Evolutionary conservation across 768 basidiomycete genomes (phyloP), one percentile per base, ranked within the genome.

Genomic region (Xanthoconium stramineum): DNA sequence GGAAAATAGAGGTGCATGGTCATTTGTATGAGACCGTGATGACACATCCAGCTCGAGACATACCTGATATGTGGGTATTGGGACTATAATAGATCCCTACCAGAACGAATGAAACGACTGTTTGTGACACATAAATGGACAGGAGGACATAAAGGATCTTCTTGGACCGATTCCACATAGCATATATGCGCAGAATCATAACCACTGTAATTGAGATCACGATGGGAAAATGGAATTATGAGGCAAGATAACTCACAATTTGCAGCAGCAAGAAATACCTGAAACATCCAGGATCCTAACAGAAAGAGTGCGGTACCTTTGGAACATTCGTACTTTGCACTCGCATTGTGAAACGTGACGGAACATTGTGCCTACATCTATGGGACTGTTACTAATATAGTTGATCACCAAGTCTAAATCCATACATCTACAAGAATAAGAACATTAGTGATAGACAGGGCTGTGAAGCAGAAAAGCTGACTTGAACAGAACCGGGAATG

Each of bases 81-180:
- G 40, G 20, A 43, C 33, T 51, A 14, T 15, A 11, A 6, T 51
- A 51, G 7, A 51, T 20, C 17, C 32, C 20, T 7, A 40, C 3
- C 30, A 51, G 5, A 20, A 43, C 3, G 2, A 51, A 24, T 19
- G 32, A 43, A 11, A 11, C 11, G 7, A 43, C 7, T 6, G 43
- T 32, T n/a, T 36, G 43, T 28, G 35, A 35, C 24, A 36, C 35
- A 29, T 36, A 52, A 14, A 52, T n/a, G 6, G 10, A n/a, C 17
- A 52, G 20, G 35, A 52, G 51, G 17, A 29, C 1, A 11, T 2
- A 29, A n/a, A 52, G 33, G 13, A 52, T 45, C 28, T 33, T 29
- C 29, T 36, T 52, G 11, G 51, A 52, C 37, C 11, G 33, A 36
- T 19, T 45, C 51, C 51, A 52, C 35, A 52, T 45, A n/a, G 51